Evolutionary conservation across 2,329 filamentous ascomycete genomes (phyloP).

Genomic region (Aspergillus sp.): DNA sequence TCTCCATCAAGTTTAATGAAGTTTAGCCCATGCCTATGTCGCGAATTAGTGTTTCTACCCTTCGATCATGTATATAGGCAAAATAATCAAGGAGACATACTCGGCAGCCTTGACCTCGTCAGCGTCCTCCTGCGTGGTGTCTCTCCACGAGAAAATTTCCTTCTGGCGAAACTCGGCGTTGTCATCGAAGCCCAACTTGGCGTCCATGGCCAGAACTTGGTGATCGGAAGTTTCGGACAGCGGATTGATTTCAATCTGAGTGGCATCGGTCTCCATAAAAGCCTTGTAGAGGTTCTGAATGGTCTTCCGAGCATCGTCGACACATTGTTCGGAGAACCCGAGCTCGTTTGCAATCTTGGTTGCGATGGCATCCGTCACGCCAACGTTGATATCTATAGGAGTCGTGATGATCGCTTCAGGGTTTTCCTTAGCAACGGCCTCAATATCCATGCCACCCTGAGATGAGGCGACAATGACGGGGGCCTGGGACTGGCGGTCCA

Average conservation of each 20-base stretch:
- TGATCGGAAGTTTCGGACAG: slow-evolving; percentile 97
- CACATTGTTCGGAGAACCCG: slow-evolving; percentile 96
- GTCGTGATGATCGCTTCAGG: slow-evolving; percentile 95
- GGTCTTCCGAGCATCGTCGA: slow-evolving; percentile 90
- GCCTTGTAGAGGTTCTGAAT: slow-evolving; percentile 99
- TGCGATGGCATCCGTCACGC: slow-evolving; percentile 94
- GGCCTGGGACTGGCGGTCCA: slow-evolving; percentile 88
- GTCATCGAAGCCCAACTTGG: slow-evolving; percentile 98
- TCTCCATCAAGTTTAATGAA: slow-evolving; percentile 99
- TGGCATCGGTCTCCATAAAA: slow-evolving; percentile 97
- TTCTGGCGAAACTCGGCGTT: slow-evolving; percentile 98
- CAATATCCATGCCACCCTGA: slow-evolving; percentile 99
- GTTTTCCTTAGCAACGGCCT: slow-evolving; percentile 96
- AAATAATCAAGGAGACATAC: slow-evolving; percentile 46
- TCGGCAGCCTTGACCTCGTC: slow-evolving; percentile 97
- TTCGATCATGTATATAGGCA: not conserved
- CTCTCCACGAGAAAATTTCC: slow-evolving; percentile 91
- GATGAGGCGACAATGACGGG: slow-evolving; percentile 97
- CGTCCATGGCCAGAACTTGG: slow-evolving; percentile 98
- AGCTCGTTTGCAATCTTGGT: slow-evolving; percentile 85
- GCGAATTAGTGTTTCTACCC: slow-evolving; percentile 14
- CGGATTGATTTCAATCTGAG: slow-evolving; percentile 99
- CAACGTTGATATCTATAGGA: slow-evolving; percentile 87
- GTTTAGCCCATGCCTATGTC: slow-evolving; percentile 70
- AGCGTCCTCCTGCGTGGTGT: slow-evolving; percentile 91